phyloP scores from a whole-genome alignment of 176 grass and related monocot species.

The Eragrostis curvula region DNA sequence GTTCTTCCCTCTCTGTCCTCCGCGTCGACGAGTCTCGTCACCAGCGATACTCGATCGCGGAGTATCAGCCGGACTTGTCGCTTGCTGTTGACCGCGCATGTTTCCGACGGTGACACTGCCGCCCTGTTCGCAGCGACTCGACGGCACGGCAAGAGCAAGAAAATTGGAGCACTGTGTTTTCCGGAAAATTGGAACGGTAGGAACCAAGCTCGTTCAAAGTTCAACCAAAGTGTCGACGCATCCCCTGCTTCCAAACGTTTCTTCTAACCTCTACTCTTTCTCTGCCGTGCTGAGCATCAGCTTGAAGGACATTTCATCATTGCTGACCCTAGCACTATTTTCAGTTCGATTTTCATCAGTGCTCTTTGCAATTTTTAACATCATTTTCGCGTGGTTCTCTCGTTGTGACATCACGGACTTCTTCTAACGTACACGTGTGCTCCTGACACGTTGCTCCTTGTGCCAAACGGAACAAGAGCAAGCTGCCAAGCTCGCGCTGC shows the following conservation, averaged over 20 bases:
- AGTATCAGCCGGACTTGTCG: background rate
- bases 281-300: too few species aligned
- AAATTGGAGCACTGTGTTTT: too few species aligned
- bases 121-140: background rate
- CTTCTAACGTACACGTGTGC: too few species aligned
- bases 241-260: too few species aligned
- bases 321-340: too few species aligned
- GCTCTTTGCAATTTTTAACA: too few species aligned
- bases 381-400: background rate
- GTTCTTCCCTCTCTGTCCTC: background rate
- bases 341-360: too few species aligned
- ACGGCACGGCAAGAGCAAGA: background rate
- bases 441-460: background rate
- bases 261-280: too few species aligned
- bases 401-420: background rate
- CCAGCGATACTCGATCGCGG: background rate
- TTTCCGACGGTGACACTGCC: background rate
- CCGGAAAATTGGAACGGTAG: too few species aligned
- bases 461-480: background rate
- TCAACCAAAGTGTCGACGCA: too few species aligned
- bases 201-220: too few species aligned
- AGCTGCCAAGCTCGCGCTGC: background rate
- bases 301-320: too few species aligned
- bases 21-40: background rate
- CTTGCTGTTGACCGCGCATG: background rate